A percentile compares a stretch with the other conserved stretches of the same genome.
Evolutionary conservation across 169 alveolate genomes (phyloP).

Genomic region (Theileria luwenshuni): DNA sequence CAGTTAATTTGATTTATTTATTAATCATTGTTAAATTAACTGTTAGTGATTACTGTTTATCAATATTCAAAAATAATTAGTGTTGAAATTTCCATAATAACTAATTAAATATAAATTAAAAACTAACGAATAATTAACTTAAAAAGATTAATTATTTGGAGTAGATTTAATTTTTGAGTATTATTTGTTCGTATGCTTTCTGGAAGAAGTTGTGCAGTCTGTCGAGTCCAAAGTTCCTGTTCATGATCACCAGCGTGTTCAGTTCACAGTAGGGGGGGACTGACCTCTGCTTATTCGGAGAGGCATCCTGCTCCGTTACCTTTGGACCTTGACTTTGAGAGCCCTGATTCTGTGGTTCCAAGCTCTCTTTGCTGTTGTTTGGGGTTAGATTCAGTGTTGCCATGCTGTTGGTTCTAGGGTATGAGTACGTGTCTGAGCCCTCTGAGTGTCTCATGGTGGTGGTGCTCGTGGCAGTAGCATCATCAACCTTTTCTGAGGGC

Average conservation of each 20-base stretch:
- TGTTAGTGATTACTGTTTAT: too few relatives aligned
- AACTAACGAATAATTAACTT: too few relatives aligned
- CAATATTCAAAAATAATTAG: too few relatives aligned
- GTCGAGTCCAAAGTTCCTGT: constrained; percentile 65
- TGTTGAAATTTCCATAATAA: too few relatives aligned
- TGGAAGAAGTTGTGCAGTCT: constrained; percentile 65
- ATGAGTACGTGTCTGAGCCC: not conserved
- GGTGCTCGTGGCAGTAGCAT: too few relatives aligned
- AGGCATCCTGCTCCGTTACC: not conserved
- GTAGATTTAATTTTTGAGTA: too few relatives aligned
- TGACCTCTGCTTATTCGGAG: not conserved
- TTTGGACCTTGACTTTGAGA: not conserved
- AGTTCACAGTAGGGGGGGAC: constrained; percentile 82
- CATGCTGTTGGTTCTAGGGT: not conserved
- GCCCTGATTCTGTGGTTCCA: not conserved
- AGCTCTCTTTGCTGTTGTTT: not conserved
- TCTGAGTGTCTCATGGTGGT: too few relatives aligned
- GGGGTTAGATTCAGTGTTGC: not conserved
- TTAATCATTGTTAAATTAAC: too few relatives aligned
- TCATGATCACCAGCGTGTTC: constrained; percentile 65
- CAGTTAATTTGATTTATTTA: not conserved
- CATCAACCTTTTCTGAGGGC: not conserved
- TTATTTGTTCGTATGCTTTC: constrained; percentile 22
- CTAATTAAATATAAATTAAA: too few relatives aligned
- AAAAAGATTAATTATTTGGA: too few relatives aligned